Evolutionary conservation across 75 land plant species (phyloP), one percentile per base, ranked within the genome.

Genomic region (Selaginella tamariscina): DNA sequence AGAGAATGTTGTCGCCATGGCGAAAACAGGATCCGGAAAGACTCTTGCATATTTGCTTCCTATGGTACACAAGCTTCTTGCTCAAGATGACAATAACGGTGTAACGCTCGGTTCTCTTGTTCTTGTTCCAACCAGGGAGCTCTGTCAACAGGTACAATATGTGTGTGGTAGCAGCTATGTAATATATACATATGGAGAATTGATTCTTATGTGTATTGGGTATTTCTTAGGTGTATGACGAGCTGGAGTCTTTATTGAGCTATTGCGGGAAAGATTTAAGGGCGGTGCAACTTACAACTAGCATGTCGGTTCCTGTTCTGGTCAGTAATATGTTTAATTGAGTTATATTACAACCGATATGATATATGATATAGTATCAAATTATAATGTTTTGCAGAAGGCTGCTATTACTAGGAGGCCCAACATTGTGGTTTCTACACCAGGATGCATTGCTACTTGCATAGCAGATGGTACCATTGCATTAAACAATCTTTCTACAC

Each of bases 21-120:
- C 98, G 8, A 87, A 82, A 66, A 94, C 98, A 1, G 98, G 98
- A 11, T 89, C 98, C 0, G 98, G 98, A 32, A 94, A 94, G 63
- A 89, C 98, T 27, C 82, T 84, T 62, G 88, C 96, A 0, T 94
- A 90, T 65, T 79, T 94, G 27, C 82, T 90, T 55, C 98, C 98
- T 0, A 49, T 89, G 80, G 80, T 94, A 44, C 98, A 94, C 55
- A 83, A 83, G 78, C 66, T 88, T 15, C 71, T 90, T 32, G 33
- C 78, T 0, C 82, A 72, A n/a, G n/a, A 64, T 0, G 28, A 31
- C n/a, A 71, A 27, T 54, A 70, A 1, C 39, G 98, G 81, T 27
- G 86, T 86, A 0, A 66, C 70, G 33, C n/a, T n/a, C n/a, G n/a
- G n/a, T n/a, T 82, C 88, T 5, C 26, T 94, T 60, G 67, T 94